Conservation (phyloP, 345 rosid genomes). For the Euphorbia lathyris region DNA sequence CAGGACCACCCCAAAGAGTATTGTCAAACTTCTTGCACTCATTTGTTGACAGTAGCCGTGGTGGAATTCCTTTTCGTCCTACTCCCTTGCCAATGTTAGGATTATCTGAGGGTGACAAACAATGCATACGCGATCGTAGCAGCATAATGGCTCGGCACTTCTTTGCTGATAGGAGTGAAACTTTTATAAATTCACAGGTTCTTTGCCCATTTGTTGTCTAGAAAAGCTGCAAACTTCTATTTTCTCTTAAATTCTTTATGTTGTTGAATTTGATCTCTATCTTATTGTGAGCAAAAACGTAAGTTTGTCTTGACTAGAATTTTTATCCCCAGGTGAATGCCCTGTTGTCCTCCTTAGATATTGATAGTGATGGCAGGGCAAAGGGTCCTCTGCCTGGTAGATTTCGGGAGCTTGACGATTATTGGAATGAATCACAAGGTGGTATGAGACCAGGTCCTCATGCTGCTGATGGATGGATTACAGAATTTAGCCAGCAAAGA, state of each 20-base stretch:
- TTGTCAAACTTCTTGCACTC: conserved; percentile 83
- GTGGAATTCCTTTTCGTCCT: conserved; percentile 83
- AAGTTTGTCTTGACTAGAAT: not conserved
- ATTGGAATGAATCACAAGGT: conserved; percentile 98
- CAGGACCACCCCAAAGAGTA: conserved; percentile 96
- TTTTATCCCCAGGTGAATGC: conserved; percentile 71
- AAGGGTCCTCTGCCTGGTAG: conserved; percentile 77
- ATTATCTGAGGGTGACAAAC: conserved; percentile 86
- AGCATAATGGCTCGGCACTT: conserved; percentile 96
- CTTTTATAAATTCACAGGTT: conserved; percentile 92
- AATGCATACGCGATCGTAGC: conserved; percentile 98
- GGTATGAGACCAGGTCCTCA: conserved; percentile 51
- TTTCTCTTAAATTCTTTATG: not conserved
- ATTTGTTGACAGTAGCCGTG: conserved; percentile 86
- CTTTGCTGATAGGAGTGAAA: conserved; percentile 86
- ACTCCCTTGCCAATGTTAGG: conserved; percentile 78
- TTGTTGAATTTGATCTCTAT: not conserved
- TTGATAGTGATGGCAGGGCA: conserved; percentile 62
- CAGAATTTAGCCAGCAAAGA: conserved; percentile 68
- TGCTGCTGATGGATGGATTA: conserved; percentile 71
- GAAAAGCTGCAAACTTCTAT: conserved; percentile 9
- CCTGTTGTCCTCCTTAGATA: conserved; percentile 81
- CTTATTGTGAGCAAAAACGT: not conserved
- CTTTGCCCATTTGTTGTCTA: conserved; percentile 9
- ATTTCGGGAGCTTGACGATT: conserved; percentile 77